Evolutionary conservation across 257 asterid genomes (phyloP), one percentile per base, ranked within the genome.

Genomic region (Anisodus tanguticus): DNA sequence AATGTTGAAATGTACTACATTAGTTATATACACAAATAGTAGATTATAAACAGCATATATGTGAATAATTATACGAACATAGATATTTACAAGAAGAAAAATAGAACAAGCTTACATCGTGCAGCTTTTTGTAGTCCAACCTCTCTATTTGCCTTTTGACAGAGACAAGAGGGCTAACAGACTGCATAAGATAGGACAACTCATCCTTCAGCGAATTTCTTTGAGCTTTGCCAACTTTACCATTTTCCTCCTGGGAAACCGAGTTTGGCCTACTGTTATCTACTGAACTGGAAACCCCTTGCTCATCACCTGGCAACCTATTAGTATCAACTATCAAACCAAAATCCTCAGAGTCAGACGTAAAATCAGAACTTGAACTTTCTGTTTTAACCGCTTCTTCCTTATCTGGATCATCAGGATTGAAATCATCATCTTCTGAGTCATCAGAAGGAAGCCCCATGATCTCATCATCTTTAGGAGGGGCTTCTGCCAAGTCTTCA

Each of bases 281-380:
- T 63, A 81, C 51, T 53, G 86, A 66, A 37, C 91, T 77, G 45
- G 86, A 79, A 64, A 84, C 72, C 19, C 85, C 82, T 74, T 71
- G 87, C 86, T 90, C 91, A 60, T 90, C 82, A 58, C 83, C 90
- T 45, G 58, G 80, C 17, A 60, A 68, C 70, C 85, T 67, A 47
- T 86, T 92, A 82, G 88, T 95, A 87, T 89, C 89, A 85, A 92
- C 85, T 67, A 91, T 85, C 83, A 88, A 89, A 85, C 81, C 92
- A 26, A 93, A 90, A 93, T 97, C 95, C 91, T 97, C 98, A 0
- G 98, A 94, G 83, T 95, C 99, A 49, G 98, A 97, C 58, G 97
- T 85, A 88, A 97, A 93, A 89, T 94, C 99, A 86, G 99, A 97
- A 87, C 94, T 86, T 69, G 98, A 93, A 88, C 91, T 82, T 70